Conservation (phyloP, 2,329 filamentous ascomycete genomes). For the Amauroascus verrucosus region DNA sequence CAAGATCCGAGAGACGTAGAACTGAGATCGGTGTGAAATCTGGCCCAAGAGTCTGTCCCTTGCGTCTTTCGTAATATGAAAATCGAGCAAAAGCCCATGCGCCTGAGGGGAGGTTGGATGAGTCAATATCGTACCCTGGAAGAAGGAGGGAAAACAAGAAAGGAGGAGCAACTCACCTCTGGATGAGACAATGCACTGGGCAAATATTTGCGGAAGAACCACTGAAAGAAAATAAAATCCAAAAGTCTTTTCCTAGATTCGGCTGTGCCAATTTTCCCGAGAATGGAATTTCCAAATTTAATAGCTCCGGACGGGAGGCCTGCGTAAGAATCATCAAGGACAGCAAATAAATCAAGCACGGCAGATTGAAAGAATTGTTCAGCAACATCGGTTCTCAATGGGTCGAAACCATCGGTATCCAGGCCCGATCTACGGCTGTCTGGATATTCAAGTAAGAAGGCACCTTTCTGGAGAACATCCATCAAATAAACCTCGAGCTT, state of each 20-base stretch:
- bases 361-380: constrained; percentile 83
- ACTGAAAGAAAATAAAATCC: constrained; percentile 77
- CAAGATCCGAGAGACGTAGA: constrained; percentile 65
- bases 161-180: constrained; percentile 53
- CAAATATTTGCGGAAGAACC: constrained; percentile 83
- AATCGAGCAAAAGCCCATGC: constrained; percentile 63
- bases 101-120: constrained; percentile 35
- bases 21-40: constrained; percentile 69
- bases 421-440: constrained; percentile 64
- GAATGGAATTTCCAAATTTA: constrained; percentile 72
- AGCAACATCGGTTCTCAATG: constrained; percentile 68
- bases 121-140: no score
- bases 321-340: constrained; percentile 77
- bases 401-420: constrained; percentile 54
- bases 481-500: constrained; percentile 92
- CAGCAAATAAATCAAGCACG: constrained; percentile 68
- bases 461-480: constrained; percentile 85
- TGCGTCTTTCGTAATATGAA: constrained; percentile 84
- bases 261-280: constrained; percentile 60
- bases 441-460: constrained; percentile 77
- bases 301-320: constrained; percentile 79
- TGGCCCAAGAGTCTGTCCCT: constrained; percentile 64
- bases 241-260: constrained; percentile 64
- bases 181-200: constrained; percentile 77
- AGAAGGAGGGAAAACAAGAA: no score